Evolutionary conservation across 805 yeast genomes (phyloP), one percentile per base, ranked within the genome.

Genomic region (Vanderwaltozyma verrucispora): DNA sequence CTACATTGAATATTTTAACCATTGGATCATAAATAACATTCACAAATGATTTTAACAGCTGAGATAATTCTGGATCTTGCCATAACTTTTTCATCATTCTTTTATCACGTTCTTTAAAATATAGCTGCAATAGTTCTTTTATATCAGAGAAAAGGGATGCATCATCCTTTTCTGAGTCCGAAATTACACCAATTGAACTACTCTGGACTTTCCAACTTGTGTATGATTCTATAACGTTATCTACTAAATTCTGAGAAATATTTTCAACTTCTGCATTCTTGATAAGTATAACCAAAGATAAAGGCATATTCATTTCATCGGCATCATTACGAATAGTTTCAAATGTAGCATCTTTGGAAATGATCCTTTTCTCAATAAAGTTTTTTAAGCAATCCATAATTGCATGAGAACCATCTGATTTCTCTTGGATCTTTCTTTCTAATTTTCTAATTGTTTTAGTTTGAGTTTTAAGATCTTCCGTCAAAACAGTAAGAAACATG

Each of bases 61-160:
- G 69, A n/a, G 87, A 77, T 32, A 94, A 63, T 46, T 82, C 83
- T 0, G 89, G 86, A 48, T 88, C 95, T 34, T 75, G 77, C 94
- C 95, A 85, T 28, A 88, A 54, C 50, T 80, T 79, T 48, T 77
- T 77, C 65, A 88, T 60, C 30, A 80, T 62, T 39, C 76, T 75
- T 54, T 85, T 87, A 53, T 89, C 98, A 26, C 75, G 72, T 40
- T 74, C 77, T 27, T 92, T 71, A 1, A 83, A 63, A 45, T 70
- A 71, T n/a, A 81, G 59, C 41, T 72, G 77, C 60, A 80, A 73
- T 37, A 80, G 67, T 38, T 79, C 77, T 42, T 73, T 75, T 12
- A 81, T 53, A 42, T 69, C 67, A 9, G 75, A 62, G 48, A 71
- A 81, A 29, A 72, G 51, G 14, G 65, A 64, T 3, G 73, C 70